A percentile compares a stretch with the other conserved stretches of the same genome.
Conservation (phyloP, 202 grass and related monocot species). For the Setaria italica region DNA sequence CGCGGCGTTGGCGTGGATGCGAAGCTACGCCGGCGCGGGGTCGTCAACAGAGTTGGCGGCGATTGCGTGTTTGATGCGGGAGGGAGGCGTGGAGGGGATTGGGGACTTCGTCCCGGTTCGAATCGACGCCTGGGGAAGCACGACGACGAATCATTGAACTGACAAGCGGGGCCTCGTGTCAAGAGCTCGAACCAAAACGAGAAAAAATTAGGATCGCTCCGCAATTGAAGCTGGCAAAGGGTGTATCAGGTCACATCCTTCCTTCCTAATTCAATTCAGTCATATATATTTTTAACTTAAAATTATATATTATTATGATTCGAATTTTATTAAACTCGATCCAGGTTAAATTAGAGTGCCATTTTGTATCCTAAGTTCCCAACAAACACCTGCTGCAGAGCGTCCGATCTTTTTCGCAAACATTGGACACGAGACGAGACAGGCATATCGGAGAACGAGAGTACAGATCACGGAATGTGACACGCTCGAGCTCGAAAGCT, state of each 20-base stretch:
- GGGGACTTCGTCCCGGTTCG: not conserved
- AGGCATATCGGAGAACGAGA: not conserved
- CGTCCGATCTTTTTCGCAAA: too few species aligned
- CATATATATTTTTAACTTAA: too few species aligned
- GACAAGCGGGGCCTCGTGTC: not conserved
- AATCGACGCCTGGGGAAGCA: not conserved
- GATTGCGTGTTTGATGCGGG: conserved; percentile 28
- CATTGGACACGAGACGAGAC: too few species aligned
- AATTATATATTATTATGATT: too few species aligned
- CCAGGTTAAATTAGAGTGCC: too few species aligned
- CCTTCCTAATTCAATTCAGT: too few species aligned
- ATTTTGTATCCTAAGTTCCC: not conserved
- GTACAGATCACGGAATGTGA: not conserved
- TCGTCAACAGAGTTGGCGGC: not conserved
- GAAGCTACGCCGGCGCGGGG: conserved; percentile 1
- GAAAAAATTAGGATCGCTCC: too few species aligned
- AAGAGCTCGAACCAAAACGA: not conserved
- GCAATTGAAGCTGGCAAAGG: not conserved
- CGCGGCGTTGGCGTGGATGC: conserved; percentile 10
- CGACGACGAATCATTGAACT: conserved; percentile 1
- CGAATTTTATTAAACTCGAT: too few species aligned
- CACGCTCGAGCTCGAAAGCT: too few species aligned
- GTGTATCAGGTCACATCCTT: not conserved
- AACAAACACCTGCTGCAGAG: not conserved
- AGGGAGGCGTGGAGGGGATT: not conserved